Evolutionary conservation across 768 basidiomycete genomes (phyloP).

Genomic region (Termitomyces bulborhizus): DNA sequence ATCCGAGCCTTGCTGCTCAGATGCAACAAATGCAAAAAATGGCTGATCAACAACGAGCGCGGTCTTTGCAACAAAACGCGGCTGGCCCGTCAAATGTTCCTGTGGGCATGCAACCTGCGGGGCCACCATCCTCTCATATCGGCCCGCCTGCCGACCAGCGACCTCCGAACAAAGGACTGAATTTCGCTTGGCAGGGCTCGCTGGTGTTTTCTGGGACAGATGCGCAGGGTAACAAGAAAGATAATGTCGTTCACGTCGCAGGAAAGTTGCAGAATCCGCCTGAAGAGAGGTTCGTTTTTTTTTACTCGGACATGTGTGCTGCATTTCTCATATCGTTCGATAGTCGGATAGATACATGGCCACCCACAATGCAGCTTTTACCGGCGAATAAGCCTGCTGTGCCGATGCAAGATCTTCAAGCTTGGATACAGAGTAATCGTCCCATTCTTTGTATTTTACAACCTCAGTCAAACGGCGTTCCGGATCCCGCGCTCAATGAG

Average conservation of each 20-base stretch:
- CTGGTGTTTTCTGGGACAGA: constrained; percentile 39
- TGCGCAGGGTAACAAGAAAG: constrained; percentile 28
- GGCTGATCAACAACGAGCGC: constrained; percentile 32
- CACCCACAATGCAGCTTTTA: constrained; percentile 32
- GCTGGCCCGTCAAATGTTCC: background rate
- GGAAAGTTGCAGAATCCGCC: constrained; percentile 20
- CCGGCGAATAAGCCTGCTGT: constrained; percentile 36
- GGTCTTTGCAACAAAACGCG: constrained; percentile 9
- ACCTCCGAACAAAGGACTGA: background rate
- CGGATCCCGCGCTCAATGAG: constrained; percentile 36
- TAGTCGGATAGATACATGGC: constrained; percentile 54
- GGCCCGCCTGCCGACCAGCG: constrained; percentile 2
- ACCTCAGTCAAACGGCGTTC: constrained; percentile 17
- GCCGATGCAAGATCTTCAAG: constrained; percentile 30
- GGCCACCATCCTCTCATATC: background rate
- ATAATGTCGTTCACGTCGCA: constrained; percentile 36
- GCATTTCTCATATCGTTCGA: background rate
- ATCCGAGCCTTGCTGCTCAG: constrained; percentile 26
- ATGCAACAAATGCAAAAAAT: constrained; percentile 50
- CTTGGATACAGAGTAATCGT: constrained; percentile 41
- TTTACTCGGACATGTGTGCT: background rate
- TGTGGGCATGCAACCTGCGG: background rate
- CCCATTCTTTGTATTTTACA: constrained; percentile 37
- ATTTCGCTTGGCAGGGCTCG: constrained; percentile 39
- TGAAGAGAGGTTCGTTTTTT: constrained; percentile 26